Evolutionary conservation across 2,329 filamentous ascomycete genomes (phyloP), one percentile per base, ranked within the genome.

Genomic region (Cytospora mali): DNA sequence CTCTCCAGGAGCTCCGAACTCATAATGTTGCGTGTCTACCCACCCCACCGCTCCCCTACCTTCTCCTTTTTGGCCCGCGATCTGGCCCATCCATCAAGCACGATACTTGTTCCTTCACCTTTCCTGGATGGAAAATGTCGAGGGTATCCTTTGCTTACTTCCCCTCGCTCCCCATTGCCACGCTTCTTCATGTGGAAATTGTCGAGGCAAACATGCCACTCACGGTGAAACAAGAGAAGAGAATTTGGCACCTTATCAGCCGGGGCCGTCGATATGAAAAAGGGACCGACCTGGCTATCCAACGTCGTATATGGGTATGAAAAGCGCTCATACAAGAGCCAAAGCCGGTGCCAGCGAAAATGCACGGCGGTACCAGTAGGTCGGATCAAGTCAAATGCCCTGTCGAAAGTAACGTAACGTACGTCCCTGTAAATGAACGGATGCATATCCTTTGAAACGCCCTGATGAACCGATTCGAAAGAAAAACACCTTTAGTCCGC

Each of bases 331-430:
- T 13, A 33, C 21, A 25, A 25, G 23, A 63, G 51, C 51, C 61
- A 63, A 64, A 54, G 49, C 53, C 62, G 62, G 53, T 61, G 48
- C 62, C 58, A 57, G 53, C 29, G 33, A 52, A 61, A 31, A 61
- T 42, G 57, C 49, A 64, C 57, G 55, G 48, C 57, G 53, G 53
- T 49, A 58, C 58, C 62, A 18, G 48, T 23, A 61, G 54, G 33
- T 57, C 35, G 48, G 53, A 53, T 35, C 31, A 54, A 33, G 48
- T 31, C 55, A 33, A 55, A 54, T 10, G 21, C 21, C 42, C 27
- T 16, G 39, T 56, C 33, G 39, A 53, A 53, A 48, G 42, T 51
- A 53, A 28, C 28, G 33, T 33, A 42, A 21, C 18, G 42, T 46
- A 46, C 42, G n/a, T 42, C 28, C 27, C 16, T 27, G 13, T 4